Evolutionary conservation across 2,329 filamentous ascomycete genomes (phyloP), one percentile per base, ranked within the genome.

Genomic region (Capronia epimyces): DNA sequence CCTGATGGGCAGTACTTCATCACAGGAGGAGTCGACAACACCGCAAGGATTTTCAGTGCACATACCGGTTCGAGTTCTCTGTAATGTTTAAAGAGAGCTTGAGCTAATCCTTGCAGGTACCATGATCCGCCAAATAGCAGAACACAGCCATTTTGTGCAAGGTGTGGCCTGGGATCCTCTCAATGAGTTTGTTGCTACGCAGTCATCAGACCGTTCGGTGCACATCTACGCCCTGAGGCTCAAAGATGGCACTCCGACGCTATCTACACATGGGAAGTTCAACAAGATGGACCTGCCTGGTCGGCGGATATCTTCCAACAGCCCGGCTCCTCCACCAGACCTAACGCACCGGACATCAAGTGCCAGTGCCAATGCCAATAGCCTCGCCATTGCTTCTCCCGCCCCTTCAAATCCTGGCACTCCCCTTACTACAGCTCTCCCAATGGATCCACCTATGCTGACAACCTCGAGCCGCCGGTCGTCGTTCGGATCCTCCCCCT

Each of bases 11-110:
- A 84, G 32, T 93, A 94, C 72, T 95, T 98, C 74, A 96, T 98
- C 63, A 96, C 94, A 20, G 93, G 93, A 32, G 97, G 93, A 72
- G 97, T 98, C 90, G 93, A 98, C 73, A 98, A 98, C 67, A 85
- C 97, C 66, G 90, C 93, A 52, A 82, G 91, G 53, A 97, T 98
- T 62, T 97, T 96, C 75, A 96, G 95, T 69, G 87, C 90, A 50
- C 85, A 87, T 58, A 93, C 87, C 63, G 91, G 88, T 90, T 75
- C 58, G 78, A 61, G 41, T 20, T 37, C 34, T 59, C 60, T 37
- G n/a, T 25, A 6, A 6, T 25, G 18, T n/a, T 37, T 6, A 7
- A 15, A 25, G 13, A 16, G 24, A 13, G n/a, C 43, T 12, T 27
- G 9, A 10, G 15, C 36, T 49, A 16, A 51, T 27, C 32, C 13